Base-by-base conservation (phyloP, 495 filamentous ascomycete species). In the Aspergillus ostianus region DNA sequence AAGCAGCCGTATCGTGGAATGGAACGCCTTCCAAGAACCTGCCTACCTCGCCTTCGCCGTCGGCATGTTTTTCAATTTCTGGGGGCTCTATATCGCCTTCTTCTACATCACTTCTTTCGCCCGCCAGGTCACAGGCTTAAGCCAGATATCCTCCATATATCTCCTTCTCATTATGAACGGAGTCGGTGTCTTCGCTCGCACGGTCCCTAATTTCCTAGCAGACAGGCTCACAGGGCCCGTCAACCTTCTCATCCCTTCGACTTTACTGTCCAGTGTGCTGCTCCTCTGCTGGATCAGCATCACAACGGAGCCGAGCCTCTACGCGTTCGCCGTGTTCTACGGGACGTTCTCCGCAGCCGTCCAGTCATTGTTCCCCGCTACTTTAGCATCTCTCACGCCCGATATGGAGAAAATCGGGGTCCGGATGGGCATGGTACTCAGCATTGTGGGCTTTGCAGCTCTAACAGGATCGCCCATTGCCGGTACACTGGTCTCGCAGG, bases 341-440 rank as follows among this genome's bases (percentile, higher is more conserved):
- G 79, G 89, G 30, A 67, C 84, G 45, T 79, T 76, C 4, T 83
- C 75, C 0, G 83, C 82, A 0, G 84, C 78, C 0, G 78, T 92
- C 18, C 87, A 91, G 72, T 80, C 78, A 12, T 73, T 91, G 48
- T 80, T 84, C 69, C 73, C 85, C 45, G 67, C 77, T 68, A 73
- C 83, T 57, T 56, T 87, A 61, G 77, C 81, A 4, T 80, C 84
- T 26, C 76, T 89, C 32, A 80, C 77, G 0, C 77, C 72, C 0
- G 86, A 91, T 64, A 53, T 87, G 61, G 77, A 75, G 12, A 90
- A 88, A 64, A 73, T 80, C 7, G 88, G 88, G 0, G 80, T 83
- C 44, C 71, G 87, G 15, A 85, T 90, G 74, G 89, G 90, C 3
- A 91, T 91, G 87, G 77, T 85, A 4, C 89, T 91, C 56, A 85